A percentile compares a stretch with the other conserved stretches of the same genome.
phyloP scores from a whole-genome alignment of 129 eudicot genomes.

The Flaveria bidentis region DNA sequence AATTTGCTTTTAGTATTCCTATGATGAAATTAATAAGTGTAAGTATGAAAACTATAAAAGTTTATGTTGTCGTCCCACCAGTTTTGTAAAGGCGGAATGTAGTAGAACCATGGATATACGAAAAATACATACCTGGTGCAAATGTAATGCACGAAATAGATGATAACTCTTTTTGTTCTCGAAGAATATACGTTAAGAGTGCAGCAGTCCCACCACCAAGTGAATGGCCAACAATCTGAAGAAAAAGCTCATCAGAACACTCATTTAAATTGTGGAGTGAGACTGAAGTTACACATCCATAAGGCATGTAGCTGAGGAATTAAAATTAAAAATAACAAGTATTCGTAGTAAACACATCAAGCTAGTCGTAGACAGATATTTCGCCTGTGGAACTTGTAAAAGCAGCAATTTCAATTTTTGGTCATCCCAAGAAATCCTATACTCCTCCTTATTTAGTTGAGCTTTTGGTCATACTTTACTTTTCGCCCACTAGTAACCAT shows the following conservation, averaged over 20 bases:
- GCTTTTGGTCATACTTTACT: conserved; percentile 2
- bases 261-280: conserved; percentile 5
- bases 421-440: not conserved
- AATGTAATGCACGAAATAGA: conserved; percentile 82
- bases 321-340: not conserved
- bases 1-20: not conserved
- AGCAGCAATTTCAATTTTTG: not conserved
- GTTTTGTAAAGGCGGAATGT: not conserved
- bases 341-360: not conserved
- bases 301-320: not conserved
- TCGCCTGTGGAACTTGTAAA: not conserved
- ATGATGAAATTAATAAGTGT: not conserved
- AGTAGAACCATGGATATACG: conserved; percentile 1
- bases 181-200: conserved; percentile 82
- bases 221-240: conserved; percentile 93
- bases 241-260: conserved; percentile 11
- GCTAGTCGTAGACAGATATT: conserved; percentile 1
- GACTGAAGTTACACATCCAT: conserved; percentile 12
- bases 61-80: not conserved
- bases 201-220: conserved; percentile 99
- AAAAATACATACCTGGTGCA: conserved; percentile 79
- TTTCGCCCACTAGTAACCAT: not conserved
- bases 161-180: conserved; percentile 88
- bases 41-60: not conserved
- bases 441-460: not conserved